These are phyloP conservation scores for Botrytis hyacinthi DNA, from an alignment of 2,329 filamentous ascomycete species.

Conservation along the genomic window DNA sequence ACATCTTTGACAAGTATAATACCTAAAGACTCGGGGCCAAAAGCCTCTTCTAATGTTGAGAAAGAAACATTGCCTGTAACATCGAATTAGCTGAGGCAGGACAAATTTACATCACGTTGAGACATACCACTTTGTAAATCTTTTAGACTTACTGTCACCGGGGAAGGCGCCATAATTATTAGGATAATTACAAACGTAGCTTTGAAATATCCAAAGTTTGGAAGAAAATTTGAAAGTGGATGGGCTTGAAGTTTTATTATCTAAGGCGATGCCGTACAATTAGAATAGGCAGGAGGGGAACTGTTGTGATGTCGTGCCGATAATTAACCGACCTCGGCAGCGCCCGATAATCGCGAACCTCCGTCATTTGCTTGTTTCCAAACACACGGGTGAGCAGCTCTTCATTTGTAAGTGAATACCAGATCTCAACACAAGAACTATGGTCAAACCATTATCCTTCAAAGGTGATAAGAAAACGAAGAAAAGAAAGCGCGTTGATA, in stretches of 20 bases:
- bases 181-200: not conserved
- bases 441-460: conserved; percentile 90
- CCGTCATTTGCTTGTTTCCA: not conserved
- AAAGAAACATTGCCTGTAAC: conserved; percentile 63
- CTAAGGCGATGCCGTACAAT: not conserved
- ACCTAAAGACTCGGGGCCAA: conserved; percentile 85
- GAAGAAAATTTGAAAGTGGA: not conserved
- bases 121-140: conserved; percentile 56
- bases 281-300: not conserved
- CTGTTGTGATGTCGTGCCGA: not conserved
- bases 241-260: conserved; percentile 1
- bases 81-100: conserved; percentile 22
- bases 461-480: conserved; percentile 96
- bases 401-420: conserved; percentile 3
- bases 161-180: conserved; percentile 31
- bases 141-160: conserved; percentile 55
- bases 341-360: conserved; percentile 15
- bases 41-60: conserved; percentile 70
- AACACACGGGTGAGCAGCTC: conserved; percentile 9
- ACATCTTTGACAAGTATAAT: conserved; percentile 93
- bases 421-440: conserved; percentile 42
- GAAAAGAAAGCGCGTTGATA: conserved; percentile 76
- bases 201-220: not conserved
- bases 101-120: not conserved
- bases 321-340: conserved; percentile 11